phyloP scores from a whole-genome alignment of 169 alveolate species.

The Cryptosporidium sp. region DNA sequence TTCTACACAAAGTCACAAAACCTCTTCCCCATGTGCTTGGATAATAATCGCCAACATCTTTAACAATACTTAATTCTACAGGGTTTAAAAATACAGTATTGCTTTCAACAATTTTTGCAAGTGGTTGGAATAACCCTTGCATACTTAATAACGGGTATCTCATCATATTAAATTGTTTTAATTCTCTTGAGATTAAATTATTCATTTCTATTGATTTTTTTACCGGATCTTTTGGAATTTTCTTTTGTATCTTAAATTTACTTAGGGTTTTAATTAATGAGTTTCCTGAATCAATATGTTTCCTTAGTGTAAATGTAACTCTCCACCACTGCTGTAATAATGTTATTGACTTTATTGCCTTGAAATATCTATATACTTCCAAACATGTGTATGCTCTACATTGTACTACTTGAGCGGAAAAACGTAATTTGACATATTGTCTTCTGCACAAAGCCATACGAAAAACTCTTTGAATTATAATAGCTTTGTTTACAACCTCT shows the following conservation, averaged over 20 bases:
- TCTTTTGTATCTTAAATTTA: conserved; percentile 43
- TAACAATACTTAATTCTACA: conserved; percentile 40
- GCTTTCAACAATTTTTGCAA: conserved; percentile 74
- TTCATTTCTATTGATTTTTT: conserved; percentile 48
- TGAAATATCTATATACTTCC: conserved; percentile 66
- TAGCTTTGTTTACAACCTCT: conserved; percentile 72
- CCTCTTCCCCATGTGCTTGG: conserved; percentile 77
- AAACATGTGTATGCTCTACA: conserved; percentile 73
- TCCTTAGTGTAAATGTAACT: conserved; percentile 15
- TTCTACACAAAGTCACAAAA: conserved; percentile 71
- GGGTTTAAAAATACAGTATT: conserved; percentile 74
- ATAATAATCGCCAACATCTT: conserved; percentile 65
- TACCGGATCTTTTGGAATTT: conserved; percentile 35
- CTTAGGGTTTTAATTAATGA: conserved; percentile 23
- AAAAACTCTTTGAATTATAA: conserved; percentile 68
- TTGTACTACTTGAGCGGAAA: conserved; percentile 67
- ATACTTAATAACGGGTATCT: conserved; percentile 70
- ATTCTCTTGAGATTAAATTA: conserved; percentile 43
- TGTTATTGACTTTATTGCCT: conserved; percentile 58
- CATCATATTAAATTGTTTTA: conserved; percentile 70
- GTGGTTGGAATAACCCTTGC: conserved; percentile 76
- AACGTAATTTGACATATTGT: conserved; percentile 38
- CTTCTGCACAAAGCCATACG: conserved; percentile 68
- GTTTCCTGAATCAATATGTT: conserved; percentile 26
- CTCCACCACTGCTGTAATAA: conserved; percentile 75